Evolutionary conservation across 2,329 filamentous ascomycete species (phyloP).

Genomic region (Sarocladium oryzae): DNA sequence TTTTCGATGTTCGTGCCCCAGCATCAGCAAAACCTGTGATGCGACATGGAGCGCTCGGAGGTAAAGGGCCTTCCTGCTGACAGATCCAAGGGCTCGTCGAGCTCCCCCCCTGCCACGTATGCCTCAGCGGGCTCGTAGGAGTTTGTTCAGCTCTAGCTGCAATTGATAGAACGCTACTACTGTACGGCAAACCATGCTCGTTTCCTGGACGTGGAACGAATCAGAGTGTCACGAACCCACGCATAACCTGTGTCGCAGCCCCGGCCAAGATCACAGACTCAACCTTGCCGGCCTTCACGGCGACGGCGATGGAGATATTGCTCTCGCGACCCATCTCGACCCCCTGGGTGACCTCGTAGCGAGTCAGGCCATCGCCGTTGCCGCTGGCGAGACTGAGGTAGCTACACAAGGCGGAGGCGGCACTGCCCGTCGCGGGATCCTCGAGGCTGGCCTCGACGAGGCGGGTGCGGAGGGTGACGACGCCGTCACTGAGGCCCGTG

Average conservation of each 20-base stretch:
- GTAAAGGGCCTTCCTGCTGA: too few relatives aligned
- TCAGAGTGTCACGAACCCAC: constrained; percentile 23
- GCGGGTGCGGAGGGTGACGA: constrained; percentile 44
- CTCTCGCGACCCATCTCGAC: constrained; percentile 60
- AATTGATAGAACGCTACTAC: too few relatives aligned
- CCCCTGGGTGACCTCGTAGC: constrained; percentile 55
- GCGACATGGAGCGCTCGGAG: too few relatives aligned
- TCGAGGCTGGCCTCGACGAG: constrained; percentile 50
- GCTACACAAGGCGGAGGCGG: constrained; percentile 49
- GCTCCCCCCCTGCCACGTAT: too few relatives aligned
- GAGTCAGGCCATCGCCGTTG: constrained; percentile 24
- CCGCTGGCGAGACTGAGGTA: constrained; percentile 40
- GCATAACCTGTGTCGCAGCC: constrained; percentile 28
- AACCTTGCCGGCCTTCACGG: constrained; percentile 23
- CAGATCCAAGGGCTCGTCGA: too few relatives aligned
- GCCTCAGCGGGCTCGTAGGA: too few relatives aligned
- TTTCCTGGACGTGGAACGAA: too few relatives aligned
- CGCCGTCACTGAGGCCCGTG: constrained; percentile 17
- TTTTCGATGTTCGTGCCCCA: too few relatives aligned
- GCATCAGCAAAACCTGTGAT: too few relatives aligned
- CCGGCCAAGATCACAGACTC: constrained; percentile 26
- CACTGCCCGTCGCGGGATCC: constrained; percentile 58
- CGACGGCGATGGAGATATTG: constrained; percentile 42
- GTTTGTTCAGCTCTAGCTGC: too few relatives aligned
- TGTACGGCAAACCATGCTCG: too few relatives aligned